phyloP scores from a whole-genome alignment of 1,284 basidiomycete genomes.

The Phylloboletellus chloephorus region DNA sequence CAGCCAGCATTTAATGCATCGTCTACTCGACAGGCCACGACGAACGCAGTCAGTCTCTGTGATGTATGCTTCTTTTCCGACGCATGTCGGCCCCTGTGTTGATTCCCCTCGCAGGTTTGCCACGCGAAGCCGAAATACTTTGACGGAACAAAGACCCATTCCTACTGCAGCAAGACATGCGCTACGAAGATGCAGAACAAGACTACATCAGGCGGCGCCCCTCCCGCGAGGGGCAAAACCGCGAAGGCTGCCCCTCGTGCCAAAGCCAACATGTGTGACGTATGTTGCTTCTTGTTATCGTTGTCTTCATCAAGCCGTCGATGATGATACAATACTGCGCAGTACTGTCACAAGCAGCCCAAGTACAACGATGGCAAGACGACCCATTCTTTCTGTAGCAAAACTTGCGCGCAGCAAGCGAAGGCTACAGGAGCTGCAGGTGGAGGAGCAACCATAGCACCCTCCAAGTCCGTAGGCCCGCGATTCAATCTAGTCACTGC shows the following conservation, averaged over 20 bases:
- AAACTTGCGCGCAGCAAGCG: constrained; percentile 49
- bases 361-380: constrained; percentile 49
- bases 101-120: constrained; percentile 35
- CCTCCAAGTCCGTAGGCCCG: constrained; percentile 31
- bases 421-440: constrained; percentile 30
- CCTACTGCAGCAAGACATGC: constrained; percentile 35
- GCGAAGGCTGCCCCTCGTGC: constrained; percentile 20
- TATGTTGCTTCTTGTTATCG: constrained; percentile 16
- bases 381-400: constrained; percentile 52
- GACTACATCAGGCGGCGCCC: constrained; percentile 13
- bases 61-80: constrained; percentile 22
- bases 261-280: constrained; percentile 30
- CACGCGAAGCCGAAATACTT: constrained; percentile 47
- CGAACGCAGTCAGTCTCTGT: constrained; percentile 25
- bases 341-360: constrained; percentile 47
- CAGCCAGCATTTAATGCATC: constrained; percentile 23
- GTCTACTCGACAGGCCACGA: constrained; percentile 25
- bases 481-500: constrained; percentile 28
- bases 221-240: constrained; percentile 21
- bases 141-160: constrained; percentile 35
- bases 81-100: constrained; percentile 4
- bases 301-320: neutral
- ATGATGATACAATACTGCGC: constrained; percentile 11
- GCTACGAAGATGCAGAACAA: constrained; percentile 30
- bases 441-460: constrained; percentile 18